These are phyloP conservation scores for Colletotrichum noveboracense DNA, from an alignment of 2,329 filamentous ascomycete genomes.

Conservation along the genomic window DNA sequence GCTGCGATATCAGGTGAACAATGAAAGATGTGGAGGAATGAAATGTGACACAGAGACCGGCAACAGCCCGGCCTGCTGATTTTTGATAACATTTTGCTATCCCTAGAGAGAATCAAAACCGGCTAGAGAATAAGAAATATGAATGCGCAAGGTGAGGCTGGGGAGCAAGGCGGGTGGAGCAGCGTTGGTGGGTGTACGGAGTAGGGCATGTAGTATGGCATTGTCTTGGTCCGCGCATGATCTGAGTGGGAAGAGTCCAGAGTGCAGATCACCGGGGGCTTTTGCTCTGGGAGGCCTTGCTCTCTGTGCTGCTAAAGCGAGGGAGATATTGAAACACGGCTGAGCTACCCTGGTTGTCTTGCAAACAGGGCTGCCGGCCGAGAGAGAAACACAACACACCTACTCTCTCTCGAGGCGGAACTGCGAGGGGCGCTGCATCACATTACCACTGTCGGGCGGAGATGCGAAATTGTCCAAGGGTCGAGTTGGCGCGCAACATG, in stretches of 20 bases:
- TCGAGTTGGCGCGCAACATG: background rate
- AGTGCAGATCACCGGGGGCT: background rate
- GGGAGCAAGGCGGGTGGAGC: background rate
- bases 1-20: background rate
- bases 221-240: background rate
- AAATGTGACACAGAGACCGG: background rate
- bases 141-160: background rate
- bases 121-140: background rate
- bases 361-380: background rate
- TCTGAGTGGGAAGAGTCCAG: background rate
- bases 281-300: background rate
- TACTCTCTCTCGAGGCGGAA: background rate
- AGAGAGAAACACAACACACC: background rate
- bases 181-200: background rate
- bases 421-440: background rate
- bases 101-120: background rate
- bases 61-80: background rate
- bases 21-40: background rate
- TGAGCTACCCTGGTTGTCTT: constrained; percentile 1
- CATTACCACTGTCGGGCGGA: background rate
- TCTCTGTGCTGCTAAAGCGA: background rate
- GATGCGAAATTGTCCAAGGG: background rate
- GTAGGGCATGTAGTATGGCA: background rate
- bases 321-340: constrained; percentile 12
- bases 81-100: background rate